Evolutionary conservation across 768 basidiomycete species (phyloP), one percentile per base, ranked within the genome.

Genomic region (Clavaria fumosa): DNA sequence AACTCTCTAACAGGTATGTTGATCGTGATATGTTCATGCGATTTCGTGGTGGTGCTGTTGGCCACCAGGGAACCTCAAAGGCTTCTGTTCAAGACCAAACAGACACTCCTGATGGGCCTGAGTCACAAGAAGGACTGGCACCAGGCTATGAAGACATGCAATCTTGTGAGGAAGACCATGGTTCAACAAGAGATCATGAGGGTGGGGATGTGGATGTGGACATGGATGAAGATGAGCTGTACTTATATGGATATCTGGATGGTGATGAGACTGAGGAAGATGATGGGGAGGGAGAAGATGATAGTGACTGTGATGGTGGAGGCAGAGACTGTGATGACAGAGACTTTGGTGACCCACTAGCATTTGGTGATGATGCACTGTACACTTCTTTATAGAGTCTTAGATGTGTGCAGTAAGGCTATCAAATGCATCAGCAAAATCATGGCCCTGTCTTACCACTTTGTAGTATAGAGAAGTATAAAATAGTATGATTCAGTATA

Each of bases 21-120:
- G 35, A 36, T 23, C 35, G 19, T 7, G 35, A 36, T 14, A 36
- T 36, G 35, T 10, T 36, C 19, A 36, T 36, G 35, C 35, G 22
- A 4, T 36, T 47, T 38, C 36, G 44, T 11, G 53, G 52, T 3
- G 43, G 50, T 4, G 60, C 53, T 2, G 38, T 60, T 22, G 59
- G 60, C 14, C 55, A 60, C 34, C 7, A 30, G 23, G 21, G 19
- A 19, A 43, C 33, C 12, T 27, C 5, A 21, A 20, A 20, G 24
- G 22, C 14, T 26, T n/a, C 26, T 9, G 12, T 17, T 20, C 21
- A 5, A 7, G 19, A 7, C 7, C 21, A 17, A 12, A 12, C 19
- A 27, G 4, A 20, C 23, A 9, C 18, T 12, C 3, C 11, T 31
- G 26, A 28, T 28, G 26, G 14, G 9, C 26, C 9, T 14, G 26